These are phyloP conservation scores for Nissolia schottii DNA, from an alignment of 306 rosid species.

Conservation along the genomic window DNA sequence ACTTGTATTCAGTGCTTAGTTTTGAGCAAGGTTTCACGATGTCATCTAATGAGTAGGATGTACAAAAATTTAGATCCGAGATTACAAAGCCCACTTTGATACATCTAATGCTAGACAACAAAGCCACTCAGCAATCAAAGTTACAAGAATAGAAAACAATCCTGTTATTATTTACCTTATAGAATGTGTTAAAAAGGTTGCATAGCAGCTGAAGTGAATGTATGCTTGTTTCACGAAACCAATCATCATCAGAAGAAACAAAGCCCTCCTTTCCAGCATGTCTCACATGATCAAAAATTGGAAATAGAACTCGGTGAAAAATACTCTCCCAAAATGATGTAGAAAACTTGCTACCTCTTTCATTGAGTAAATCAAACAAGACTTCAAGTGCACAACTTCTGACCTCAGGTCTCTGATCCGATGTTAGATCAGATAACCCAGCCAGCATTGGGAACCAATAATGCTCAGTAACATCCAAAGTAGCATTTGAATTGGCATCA, in stretches of 20 bases:
- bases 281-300: constrained; percentile 96
- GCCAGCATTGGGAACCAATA: constrained; percentile 99
- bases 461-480: constrained; percentile 86
- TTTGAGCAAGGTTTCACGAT: background rate
- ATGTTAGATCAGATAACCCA: constrained; percentile 95
- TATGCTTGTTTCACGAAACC: constrained; percentile 90
- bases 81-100: background rate
- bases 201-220: constrained; percentile 97
- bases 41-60: background rate
- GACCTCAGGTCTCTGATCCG: constrained; percentile 95
- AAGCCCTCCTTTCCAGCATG: constrained; percentile 85
- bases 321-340: constrained; percentile 93
- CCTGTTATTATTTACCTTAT: constrained; percentile 59
- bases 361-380: constrained; percentile 92
- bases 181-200: constrained; percentile 97
- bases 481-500: constrained; percentile 50
- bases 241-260: constrained; percentile 68
- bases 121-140: constrained; percentile 2
- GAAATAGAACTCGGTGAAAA: constrained; percentile 96
- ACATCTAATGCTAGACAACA: background rate
- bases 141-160: constrained; percentile 4
- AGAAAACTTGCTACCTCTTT: constrained; percentile 97
- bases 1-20: background rate
- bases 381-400: constrained; percentile 98
- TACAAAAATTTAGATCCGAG: background rate